These are phyloP conservation scores for Vigna angularis DNA, from an alignment of 306 rosid genomes.

Conservation along the genomic window DNA sequence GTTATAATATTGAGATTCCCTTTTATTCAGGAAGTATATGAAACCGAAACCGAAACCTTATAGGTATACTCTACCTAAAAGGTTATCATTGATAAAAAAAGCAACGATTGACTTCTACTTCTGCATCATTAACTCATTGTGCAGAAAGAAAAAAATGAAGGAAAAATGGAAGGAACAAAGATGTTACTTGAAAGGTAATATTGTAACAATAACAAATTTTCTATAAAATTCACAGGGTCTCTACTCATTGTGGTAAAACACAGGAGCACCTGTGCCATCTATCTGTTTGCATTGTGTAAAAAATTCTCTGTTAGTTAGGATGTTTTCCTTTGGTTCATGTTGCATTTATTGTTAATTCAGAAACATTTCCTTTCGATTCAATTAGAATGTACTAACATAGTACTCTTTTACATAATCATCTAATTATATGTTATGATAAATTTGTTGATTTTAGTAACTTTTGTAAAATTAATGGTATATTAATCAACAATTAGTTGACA, in stretches of 20 bases:
- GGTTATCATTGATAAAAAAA: conserved; percentile 10
- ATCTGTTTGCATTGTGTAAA: neutral
- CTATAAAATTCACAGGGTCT: neutral
- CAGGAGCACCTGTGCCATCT: neutral
- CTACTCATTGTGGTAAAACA: neutral
- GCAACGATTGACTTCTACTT: neutral
- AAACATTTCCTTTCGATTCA: no score
- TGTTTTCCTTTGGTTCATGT: neutral
- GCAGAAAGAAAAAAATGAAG: neutral
- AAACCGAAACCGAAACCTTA: neutral
- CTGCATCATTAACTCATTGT: conserved; percentile 1
- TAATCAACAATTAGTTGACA: no score
- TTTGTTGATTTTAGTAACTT: no score
- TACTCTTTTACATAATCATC: no score
- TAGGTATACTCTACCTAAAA: neutral
- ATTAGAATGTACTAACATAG: no score
- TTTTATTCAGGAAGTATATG: neutral
- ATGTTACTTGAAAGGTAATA: neutral
- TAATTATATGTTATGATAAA: no score
- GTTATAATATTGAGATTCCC: neutral
- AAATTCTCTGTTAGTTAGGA: conserved; percentile 5
- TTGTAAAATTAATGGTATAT: no score
- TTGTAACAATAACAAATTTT: neutral
- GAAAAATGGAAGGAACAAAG: neutral
- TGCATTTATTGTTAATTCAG: neutral